Evolutionary conservation across 805 yeast genomes (phyloP).

Genomic region (Saccharomycopsis sp.): DNA sequence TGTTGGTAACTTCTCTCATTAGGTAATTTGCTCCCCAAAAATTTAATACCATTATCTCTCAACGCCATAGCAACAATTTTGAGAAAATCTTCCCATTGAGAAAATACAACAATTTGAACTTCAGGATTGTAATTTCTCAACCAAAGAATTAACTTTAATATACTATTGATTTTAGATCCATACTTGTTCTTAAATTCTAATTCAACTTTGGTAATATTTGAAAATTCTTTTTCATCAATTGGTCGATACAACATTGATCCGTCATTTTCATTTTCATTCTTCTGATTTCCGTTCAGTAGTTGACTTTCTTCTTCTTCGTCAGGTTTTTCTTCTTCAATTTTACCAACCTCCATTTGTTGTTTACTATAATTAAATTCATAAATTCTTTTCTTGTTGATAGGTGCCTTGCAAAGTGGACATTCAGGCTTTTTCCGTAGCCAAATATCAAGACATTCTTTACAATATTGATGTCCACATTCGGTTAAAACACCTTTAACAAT

Average conservation of each 20-base stretch:
- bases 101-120: conserved; percentile 79
- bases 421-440: conserved; percentile 51
- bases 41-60: conserved; percentile 46
- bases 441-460: conserved; percentile 67
- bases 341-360: conserved; percentile 43
- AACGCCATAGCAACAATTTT: conserved; percentile 61
- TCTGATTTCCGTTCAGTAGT: too few species aligned
- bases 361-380: conserved; percentile 63
- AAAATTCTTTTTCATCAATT: conserved; percentile 35
- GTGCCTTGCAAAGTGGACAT: conserved; percentile 80
- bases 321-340: conserved; percentile 29
- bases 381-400: conserved; percentile 42
- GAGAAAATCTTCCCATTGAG: conserved; percentile 81
- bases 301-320: conserved; percentile 14
- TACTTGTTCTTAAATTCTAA: conserved; percentile 39
- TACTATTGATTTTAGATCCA: conserved; percentile 84
- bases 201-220: conserved; percentile 38
- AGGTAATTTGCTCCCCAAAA: conserved; percentile 40
- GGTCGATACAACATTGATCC: conserved; percentile 27
- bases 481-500: conserved; percentile 75
- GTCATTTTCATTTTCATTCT: conserved; percentile 10
- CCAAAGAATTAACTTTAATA: conserved; percentile 64
- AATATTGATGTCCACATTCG: conserved; percentile 88
- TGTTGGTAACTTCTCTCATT: too few species aligned
- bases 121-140: conserved; percentile 39